Base-by-base conservation (phyloP, 345 rosid species). In the Mercurialis annua region DNA sequence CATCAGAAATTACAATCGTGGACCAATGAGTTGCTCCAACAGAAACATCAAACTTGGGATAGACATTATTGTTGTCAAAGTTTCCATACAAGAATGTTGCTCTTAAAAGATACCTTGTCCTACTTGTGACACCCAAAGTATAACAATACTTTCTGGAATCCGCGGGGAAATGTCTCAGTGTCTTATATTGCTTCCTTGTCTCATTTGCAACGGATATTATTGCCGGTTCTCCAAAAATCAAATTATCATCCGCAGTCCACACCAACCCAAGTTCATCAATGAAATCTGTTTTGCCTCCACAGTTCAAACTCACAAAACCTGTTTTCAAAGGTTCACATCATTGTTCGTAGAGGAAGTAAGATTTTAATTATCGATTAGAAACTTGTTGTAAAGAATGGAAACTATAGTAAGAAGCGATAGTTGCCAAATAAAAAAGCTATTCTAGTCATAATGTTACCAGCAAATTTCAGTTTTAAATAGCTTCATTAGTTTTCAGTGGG, bases 301-400 rank as follows among this genome's bases (percentile, higher is more conserved):
- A 95, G 69, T 90, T 82, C 78, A 95, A 80, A 76, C 99, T 95
- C 74, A 95, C 87, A 77, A 92, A 95, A 77, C 96, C 99, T 92
- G 90, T 62, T 24, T n/a, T 61, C 65, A 73, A 34, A 54, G 24
- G 71, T 58, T 67, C 26, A 40, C 3, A 20, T 55, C 23, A 64
- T 55, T 26, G 33, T 31, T 44, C 21, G 10, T 38, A 12, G 11
- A 33, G 10, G 30, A 20, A 10, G 10, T 10, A 56, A 44, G 14
- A 59, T 48, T 24, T 49, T 65, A 27, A 40, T 54, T 17, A 20
- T 34, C 58, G 51, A 64, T 29, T 49, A 20, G 2, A 51, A 21
- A 30, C 21, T 21, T 20, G 29, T 51, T 20, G 14, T 4, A 4
- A 20, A 30, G 14, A 21, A 58, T 33, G 6, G 5, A 31, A 6